Evolutionary conservation across 192 early-diverging fungal genomes (phyloP).

Genomic region (Cladochytrium replicatum): DNA sequence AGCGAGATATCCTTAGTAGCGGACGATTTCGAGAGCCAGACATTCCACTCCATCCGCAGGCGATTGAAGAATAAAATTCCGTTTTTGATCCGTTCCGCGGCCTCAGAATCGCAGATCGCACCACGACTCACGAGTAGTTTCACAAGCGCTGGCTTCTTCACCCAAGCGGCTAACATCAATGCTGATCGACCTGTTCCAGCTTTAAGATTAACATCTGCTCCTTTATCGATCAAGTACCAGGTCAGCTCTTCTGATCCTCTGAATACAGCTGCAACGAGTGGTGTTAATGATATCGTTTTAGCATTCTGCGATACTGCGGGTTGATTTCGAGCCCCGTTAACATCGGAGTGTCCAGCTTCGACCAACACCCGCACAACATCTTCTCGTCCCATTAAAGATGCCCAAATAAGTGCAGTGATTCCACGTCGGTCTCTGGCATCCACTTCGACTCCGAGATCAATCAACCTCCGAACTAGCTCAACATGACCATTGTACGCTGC

Average conservation of each 20-base stretch:
- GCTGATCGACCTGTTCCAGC: slow-evolving; percentile 26
- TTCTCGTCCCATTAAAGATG: slow-evolving; percentile 18
- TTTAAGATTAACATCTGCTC: slow-evolving; percentile 26
- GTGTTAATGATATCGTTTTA: slow-evolving; percentile 12
- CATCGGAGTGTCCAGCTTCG: slow-evolving; percentile 7
- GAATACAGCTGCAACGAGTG: slow-evolving; percentile 33
- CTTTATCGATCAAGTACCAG: slow-evolving; percentile 25
- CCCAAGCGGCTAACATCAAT: slow-evolving; percentile 40
- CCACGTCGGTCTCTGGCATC: slow-evolving; percentile 20
- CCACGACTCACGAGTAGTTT: slow-evolving; percentile 17
- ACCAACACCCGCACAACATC: slow-evolving; percentile 21
- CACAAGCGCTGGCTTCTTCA: slow-evolving; percentile 19
- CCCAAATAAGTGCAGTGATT: slow-evolving; percentile 35
- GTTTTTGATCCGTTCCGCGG: slow-evolving; percentile 26
- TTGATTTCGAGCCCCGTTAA: slow-evolving; percentile 5
- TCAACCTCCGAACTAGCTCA: slow-evolving; percentile 10
- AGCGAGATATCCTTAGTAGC: neutral
- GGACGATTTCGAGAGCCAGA: slow-evolving; percentile 12
- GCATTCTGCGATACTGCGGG: neutral
- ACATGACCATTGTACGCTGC: slow-evolving; percentile 32
- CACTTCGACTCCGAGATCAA: slow-evolving; percentile 11
- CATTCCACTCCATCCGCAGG: slow-evolving; percentile 19
- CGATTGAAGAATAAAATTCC: slow-evolving; percentile 31
- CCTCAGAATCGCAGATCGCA: slow-evolving; percentile 21
- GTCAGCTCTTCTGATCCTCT: slow-evolving; percentile 23